Percentiles rank a stretch among this genome's conserved stretches.
These are phyloP conservation scores for Bromus sterilis DNA, from an alignment of 176 grass and related monocot species.

Conservation along the genomic window DNA sequence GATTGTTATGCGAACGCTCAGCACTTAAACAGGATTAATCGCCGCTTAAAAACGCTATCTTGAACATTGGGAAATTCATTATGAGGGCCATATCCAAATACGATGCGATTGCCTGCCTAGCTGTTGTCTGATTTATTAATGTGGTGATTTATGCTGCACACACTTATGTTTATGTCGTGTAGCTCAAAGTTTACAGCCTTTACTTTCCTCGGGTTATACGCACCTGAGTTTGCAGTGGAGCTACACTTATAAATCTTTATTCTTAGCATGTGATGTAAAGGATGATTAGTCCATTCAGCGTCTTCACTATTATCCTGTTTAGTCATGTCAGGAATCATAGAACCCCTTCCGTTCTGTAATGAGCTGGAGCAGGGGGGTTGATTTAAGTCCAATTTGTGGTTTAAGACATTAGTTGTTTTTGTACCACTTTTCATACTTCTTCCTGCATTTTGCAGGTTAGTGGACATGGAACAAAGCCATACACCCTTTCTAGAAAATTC, in stretches of 20 bases:
- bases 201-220: slow-evolving; percentile 10
- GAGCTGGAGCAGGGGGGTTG: not conserved
- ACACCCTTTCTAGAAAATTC: slow-evolving; percentile 69
- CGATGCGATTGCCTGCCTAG: not conserved
- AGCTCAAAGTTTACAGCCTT: not conserved
- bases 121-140: not conserved
- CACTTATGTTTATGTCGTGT: slow-evolving; percentile 6
- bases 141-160: not conserved
- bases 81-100: not conserved
- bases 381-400: not conserved
- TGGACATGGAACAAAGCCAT: slow-evolving; percentile 70
- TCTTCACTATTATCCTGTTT: not conserved
- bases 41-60: too few relatives aligned
- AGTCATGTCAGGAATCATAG: not conserved
- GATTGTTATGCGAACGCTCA: too few relatives aligned
- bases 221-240: slow-evolving; percentile 13
- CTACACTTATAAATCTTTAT: not conserved
- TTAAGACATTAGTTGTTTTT: not conserved
- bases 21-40: too few relatives aligned
- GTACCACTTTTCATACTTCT: not conserved
- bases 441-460: slow-evolving; percentile 44
- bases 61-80: slow-evolving; percentile 9
- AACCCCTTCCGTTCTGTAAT: not conserved
- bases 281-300: not conserved
- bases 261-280: not conserved